A percentile compares a stretch with the other conserved stretches of the same genome.
phyloP scores from a whole-genome alignment of 352 stramenopile genomes.

The Phytophthora aleatoria region DNA sequence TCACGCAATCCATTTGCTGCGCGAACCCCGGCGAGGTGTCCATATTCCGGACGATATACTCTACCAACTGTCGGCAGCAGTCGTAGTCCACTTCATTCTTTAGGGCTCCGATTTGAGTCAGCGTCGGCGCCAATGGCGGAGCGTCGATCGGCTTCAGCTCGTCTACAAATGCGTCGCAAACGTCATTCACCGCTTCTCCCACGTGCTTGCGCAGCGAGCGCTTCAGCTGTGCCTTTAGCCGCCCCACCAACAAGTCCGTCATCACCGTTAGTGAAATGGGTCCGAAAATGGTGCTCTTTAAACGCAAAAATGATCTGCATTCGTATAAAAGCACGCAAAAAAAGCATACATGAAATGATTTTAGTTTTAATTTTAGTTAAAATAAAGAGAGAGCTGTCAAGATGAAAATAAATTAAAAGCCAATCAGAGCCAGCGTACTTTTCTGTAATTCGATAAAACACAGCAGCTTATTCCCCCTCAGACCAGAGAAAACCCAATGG shows the following conservation, averaged over 20 bases:
- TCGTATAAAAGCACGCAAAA: no score
- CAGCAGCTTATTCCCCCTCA: conserved; percentile 17
- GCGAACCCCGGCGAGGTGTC: conserved; percentile 52
- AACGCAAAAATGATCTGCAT: no score
- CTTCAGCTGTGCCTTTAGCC: conserved; percentile 34
- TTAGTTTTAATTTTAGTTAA: no score
- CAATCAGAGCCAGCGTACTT: conserved; percentile 40
- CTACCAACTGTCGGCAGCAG: conserved; percentile 54
- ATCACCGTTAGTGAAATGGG: background rate
- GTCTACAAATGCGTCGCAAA: conserved; percentile 40
- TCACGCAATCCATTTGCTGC: conserved; percentile 68
- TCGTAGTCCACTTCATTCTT: conserved; percentile 29
- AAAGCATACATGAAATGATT: no score
- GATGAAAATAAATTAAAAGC: conserved; percentile 15
- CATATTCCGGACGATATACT: conserved; percentile 60
- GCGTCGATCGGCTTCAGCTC: conserved; percentile 2
- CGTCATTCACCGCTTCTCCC: conserved; percentile 42
- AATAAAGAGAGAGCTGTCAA: no score
- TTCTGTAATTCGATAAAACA: conserved; percentile 16
- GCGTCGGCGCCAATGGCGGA: background rate
- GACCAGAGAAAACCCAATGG: conserved; percentile 29
- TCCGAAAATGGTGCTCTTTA: no score
- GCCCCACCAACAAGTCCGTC: conserved; percentile 5
- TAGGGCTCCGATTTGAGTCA: background rate
- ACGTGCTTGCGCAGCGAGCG: conserved; percentile 40